Percentiles rank a stretch among this genome's conserved stretches.
Evolutionary conservation across 2,329 filamentous ascomycete species (phyloP).

Genomic region (Neurospora crassa): DNA sequence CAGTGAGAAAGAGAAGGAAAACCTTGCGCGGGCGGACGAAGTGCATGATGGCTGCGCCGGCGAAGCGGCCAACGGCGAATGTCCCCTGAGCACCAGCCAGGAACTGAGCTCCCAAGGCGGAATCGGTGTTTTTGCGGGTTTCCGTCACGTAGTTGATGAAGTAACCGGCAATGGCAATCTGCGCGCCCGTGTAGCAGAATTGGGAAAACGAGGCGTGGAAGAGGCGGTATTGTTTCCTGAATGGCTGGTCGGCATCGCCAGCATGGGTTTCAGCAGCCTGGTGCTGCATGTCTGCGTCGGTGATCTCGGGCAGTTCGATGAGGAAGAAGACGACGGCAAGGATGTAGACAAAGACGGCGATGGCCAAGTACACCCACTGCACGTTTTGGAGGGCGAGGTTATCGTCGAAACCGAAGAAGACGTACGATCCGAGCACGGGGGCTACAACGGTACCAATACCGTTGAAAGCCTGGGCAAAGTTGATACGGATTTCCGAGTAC

Average conservation of each 20-base stretch:
- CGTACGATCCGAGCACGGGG: constrained; percentile 61
- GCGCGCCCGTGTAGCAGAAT: constrained; percentile 70
- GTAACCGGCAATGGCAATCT: constrained; percentile 55
- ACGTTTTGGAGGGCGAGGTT: constrained; percentile 53
- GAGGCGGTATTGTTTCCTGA: constrained; percentile 62
- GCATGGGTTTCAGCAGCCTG: constrained; percentile 47
- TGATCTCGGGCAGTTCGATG: constrained; percentile 61
- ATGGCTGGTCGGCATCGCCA: constrained; percentile 48
- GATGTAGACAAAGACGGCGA: constrained; percentile 60
- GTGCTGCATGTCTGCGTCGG: constrained; percentile 56
- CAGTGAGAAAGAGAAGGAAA: constrained; percentile 55
- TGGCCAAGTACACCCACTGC: constrained; percentile 68
- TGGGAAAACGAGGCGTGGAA: constrained; percentile 70
- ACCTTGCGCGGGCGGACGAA: constrained; percentile 56
- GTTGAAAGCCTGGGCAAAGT: constrained; percentile 69
- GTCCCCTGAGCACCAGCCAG: constrained; percentile 65
- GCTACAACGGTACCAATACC: constrained; percentile 66
- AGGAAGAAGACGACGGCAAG: constrained; percentile 59
- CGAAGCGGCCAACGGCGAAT: constrained; percentile 65
- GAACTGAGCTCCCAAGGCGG: constrained; percentile 50
- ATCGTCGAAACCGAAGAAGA: constrained; percentile 58
- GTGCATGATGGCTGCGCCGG: constrained; percentile 57
- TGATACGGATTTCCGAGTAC: constrained; percentile 65
- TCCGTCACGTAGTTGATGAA: constrained; percentile 67
- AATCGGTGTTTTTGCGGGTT: constrained; percentile 41